Evolutionary conservation across 1,139 yeast genomes (phyloP).

Genomic region (Meyerozyma guilliermondii): DNA sequence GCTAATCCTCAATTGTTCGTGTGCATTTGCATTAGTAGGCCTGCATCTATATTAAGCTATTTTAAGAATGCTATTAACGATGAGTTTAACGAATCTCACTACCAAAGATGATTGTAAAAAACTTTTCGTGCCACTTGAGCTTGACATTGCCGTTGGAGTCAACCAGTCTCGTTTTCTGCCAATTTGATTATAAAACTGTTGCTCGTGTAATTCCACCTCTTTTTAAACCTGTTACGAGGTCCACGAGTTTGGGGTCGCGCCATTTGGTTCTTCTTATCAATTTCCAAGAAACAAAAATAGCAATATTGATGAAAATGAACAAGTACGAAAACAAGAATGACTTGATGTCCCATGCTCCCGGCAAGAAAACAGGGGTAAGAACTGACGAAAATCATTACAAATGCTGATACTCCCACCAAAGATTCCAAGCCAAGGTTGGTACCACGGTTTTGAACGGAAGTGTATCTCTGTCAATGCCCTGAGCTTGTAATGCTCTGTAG

Average conservation of each 20-base stretch:
- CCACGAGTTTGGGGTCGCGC: conserved; percentile 47
- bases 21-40: too few relatives aligned
- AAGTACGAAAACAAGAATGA: conserved; percentile 64
- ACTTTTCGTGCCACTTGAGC: conserved; percentile 8
- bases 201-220: conserved; percentile 49
- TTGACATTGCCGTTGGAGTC: conserved; percentile 12
- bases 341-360: conserved; percentile 56
- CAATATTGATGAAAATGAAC: conserved; percentile 61
- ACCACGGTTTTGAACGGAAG: conserved; percentile 50
- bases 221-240: conserved; percentile 48
- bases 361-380: conserved; percentile 67
- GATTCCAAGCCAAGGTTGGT: conserved; percentile 39
- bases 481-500: conserved; percentile 31
- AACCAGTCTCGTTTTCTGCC: conserved; percentile 11
- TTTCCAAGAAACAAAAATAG: conserved; percentile 54
- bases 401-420: conserved; percentile 25
- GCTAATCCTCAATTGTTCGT: too few relatives aligned
- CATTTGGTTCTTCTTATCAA: conserved; percentile 47
- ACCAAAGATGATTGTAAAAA: conserved; percentile 18
- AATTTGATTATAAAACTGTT: conserved; percentile 15
- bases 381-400: conserved; percentile 53
- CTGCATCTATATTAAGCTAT: too few relatives aligned
- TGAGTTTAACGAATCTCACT: conserved; percentile 17
- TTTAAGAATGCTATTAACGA: too few relatives aligned
- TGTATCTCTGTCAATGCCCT: conserved; percentile 47